Conservation (phyloP, 441 rosid species). For the Manihot esculenta region DNA sequence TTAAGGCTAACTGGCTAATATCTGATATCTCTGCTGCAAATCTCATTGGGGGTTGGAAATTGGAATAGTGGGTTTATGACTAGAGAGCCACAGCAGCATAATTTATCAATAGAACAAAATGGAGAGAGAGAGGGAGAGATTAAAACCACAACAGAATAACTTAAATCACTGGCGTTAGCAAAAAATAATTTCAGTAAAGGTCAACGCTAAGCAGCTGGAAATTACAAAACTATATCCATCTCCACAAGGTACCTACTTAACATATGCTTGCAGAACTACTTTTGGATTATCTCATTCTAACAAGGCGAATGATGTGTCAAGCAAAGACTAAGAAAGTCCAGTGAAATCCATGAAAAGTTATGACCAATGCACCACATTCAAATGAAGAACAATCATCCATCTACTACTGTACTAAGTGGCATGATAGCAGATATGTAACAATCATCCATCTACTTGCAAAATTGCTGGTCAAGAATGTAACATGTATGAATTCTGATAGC, state of each 20-base stretch:
- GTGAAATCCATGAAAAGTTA: constrained; percentile 29
- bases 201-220: not conserved
- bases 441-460: not conserved
- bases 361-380: constrained; percentile 30
- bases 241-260: constrained; percentile 21
- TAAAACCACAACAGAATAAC: no score
- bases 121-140: not conserved
- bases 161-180: not conserved
- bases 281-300: constrained; percentile 14
- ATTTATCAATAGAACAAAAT: not conserved
- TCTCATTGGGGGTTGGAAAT: not conserved
- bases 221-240: constrained; percentile 13
- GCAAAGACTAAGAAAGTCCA: constrained; percentile 27
- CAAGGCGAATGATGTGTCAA: constrained; percentile 23
- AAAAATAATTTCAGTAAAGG: not conserved
- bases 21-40: not conserved
- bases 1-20: no score
- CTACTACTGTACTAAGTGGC: constrained; percentile 43
- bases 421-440: constrained; percentile 24
- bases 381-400: constrained; percentile 52
- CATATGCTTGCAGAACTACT: constrained; percentile 6
- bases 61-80: no score
- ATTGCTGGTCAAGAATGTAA: not conserved
- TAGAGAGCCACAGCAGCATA: no score
- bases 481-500: not conserved